phyloP scores from a whole-genome alignment of 352 stramenopile genomes.

The Globisporangium canariense region DNA sequence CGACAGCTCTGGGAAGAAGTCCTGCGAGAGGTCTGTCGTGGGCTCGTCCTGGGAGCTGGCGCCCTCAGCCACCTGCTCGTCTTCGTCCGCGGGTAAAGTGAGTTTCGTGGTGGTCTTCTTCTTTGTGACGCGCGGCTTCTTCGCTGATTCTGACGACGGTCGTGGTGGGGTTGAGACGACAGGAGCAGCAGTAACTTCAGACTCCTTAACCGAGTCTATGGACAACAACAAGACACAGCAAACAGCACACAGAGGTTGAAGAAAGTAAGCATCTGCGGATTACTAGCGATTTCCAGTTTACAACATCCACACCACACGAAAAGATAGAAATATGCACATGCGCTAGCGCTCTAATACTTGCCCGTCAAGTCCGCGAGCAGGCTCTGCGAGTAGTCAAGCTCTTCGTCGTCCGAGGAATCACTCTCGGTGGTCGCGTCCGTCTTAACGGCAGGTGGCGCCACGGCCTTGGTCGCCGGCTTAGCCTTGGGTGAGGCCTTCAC shows the following conservation, averaged over 20 bases:
- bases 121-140: constrained; percentile 2
- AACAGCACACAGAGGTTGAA: constrained; percentile 8
- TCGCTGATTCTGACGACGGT: not conserved
- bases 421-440: constrained; percentile 19
- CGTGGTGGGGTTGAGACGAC: not conserved
- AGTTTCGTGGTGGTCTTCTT: constrained; percentile 13
- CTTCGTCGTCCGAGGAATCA: constrained; percentile 58
- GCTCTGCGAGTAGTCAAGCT: constrained; percentile 72
- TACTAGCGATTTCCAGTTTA: constrained; percentile 13
- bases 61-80: constrained; percentile 20
- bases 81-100: constrained; percentile 10
- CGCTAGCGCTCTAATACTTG: constrained; percentile 29
- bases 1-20: constrained; percentile 45
- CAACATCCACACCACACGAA: constrained; percentile 12
- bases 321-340: constrained; percentile 1
- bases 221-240: not conserved
- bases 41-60: constrained; percentile 49
- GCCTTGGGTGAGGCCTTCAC: not conserved
- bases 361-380: constrained; percentile 69
- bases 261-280: constrained; percentile 8
- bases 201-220: constrained; percentile 14
- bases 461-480: constrained; percentile 11
- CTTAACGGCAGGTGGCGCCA: constrained; percentile 11
- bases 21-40: constrained; percentile 29
- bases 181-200: not conserved